These are phyloP conservation scores for Epicoccum sorghinum DNA, from an alignment of 2,329 filamentous ascomycete genomes.

Conservation along the genomic window DNA sequence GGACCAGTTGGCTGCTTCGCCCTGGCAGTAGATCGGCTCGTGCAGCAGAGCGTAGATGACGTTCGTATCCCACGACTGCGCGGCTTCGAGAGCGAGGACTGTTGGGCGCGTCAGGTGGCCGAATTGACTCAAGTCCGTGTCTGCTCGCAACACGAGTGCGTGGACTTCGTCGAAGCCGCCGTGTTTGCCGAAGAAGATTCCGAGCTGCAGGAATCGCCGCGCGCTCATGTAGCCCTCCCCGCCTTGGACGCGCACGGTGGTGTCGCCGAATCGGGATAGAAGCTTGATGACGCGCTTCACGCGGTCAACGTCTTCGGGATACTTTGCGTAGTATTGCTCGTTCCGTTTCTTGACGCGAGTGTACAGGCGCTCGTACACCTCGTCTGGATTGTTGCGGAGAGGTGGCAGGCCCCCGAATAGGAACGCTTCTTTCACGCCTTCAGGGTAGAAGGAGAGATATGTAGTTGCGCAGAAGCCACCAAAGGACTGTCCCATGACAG, in stretches of 20 bases:
- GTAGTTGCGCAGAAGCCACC: constrained; percentile 85
- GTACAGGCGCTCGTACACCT: constrained; percentile 77
- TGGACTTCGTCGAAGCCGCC: constrained; percentile 49
- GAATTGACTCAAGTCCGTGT: constrained; percentile 75
- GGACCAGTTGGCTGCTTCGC: constrained; percentile 73
- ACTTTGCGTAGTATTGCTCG: constrained; percentile 80
- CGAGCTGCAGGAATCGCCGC: constrained; percentile 76
- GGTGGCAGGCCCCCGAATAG: constrained; percentile 84
- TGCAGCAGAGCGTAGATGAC: constrained; percentile 88
- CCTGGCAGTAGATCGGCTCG: constrained; percentile 84
- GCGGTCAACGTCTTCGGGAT: constrained; percentile 74
- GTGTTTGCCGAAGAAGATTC: constrained; percentile 78
- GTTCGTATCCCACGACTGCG: constrained; percentile 73
- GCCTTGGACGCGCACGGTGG: constrained; percentile 70
- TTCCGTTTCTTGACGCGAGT: constrained; percentile 74
- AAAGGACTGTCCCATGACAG: constrained; percentile 87
- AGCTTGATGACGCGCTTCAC: constrained; percentile 71
- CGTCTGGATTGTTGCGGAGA: constrained; percentile 71
- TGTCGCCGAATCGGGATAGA: constrained; percentile 62
- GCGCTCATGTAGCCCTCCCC: constrained; percentile 73
- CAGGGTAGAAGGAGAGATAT: constrained; percentile 80
- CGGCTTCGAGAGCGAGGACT: constrained; percentile 70
- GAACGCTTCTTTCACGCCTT: constrained; percentile 80
- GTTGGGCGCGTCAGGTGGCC: constrained; percentile 76
- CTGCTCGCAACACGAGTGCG: constrained; percentile 71